phyloP scores from a whole-genome alignment of 73 alveolate species.

The Paramecium biaurelia region DNA sequence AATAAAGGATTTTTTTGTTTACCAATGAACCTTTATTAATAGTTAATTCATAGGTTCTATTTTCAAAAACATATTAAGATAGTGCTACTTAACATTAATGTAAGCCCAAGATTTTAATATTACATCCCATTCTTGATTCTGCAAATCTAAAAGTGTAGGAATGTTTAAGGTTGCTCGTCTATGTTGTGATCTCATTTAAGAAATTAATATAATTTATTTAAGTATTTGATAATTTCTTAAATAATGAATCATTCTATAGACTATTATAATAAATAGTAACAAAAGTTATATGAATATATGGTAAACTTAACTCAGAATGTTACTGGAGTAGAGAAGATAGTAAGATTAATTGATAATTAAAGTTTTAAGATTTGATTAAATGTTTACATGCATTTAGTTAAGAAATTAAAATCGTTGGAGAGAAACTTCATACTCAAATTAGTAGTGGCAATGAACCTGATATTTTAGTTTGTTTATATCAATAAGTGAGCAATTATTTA shows the following conservation, averaged over 20 bases:
- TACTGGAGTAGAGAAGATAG: slow-evolving; percentile 3
- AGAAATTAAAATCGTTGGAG: neutral
- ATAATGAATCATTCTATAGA: slow-evolving; percentile 44
- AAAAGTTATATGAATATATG: neutral
- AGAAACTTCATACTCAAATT: neutral
- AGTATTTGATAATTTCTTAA: neutral
- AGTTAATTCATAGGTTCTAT: neutral
- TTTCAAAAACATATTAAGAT: neutral
- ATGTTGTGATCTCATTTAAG: neutral
- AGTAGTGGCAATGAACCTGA: slow-evolving; percentile 18
- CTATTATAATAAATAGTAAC: neutral
- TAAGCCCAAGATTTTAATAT: slow-evolving; percentile 7
- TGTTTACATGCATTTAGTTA: neutral
- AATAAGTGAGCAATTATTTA: slow-evolving; percentile 9
- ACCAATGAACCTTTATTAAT: neutral
- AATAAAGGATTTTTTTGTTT: neutral
- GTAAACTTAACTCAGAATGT: neutral
- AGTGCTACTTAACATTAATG: neutral
- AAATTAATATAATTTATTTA: neutral
- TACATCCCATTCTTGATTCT: neutral
- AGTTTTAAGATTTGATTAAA: neutral
- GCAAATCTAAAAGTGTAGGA: neutral
- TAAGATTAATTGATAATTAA: neutral
- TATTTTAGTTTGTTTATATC: neutral
- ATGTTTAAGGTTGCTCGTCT: neutral